phyloP scores from a whole-genome alignment of 2,329 filamentous ascomycete species.

The Falciphora oryzae region DNA sequence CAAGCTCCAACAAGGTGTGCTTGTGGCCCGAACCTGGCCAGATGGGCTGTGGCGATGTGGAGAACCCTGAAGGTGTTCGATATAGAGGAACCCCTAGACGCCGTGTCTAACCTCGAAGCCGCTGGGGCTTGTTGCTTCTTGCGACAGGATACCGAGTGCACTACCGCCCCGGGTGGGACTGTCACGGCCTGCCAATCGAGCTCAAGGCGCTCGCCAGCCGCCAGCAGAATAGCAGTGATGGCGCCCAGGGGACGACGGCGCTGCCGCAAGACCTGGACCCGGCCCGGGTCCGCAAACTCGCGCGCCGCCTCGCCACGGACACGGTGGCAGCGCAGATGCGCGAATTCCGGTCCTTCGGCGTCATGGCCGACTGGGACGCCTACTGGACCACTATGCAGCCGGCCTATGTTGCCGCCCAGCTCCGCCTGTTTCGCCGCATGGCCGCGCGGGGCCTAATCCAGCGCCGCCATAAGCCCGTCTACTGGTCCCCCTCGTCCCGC shows the following conservation, averaged over 20 bases:
- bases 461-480: constrained; percentile 73
- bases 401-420: constrained; percentile 67
- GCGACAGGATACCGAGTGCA: constrained; percentile 55
- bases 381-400: constrained; percentile 76
- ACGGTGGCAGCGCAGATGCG: constrained; percentile 69
- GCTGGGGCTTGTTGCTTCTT: constrained; percentile 14
- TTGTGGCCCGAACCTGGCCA: background rate
- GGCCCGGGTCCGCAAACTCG: constrained; percentile 57
- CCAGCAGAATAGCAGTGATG: constrained; percentile 15
- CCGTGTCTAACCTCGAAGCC: background rate
- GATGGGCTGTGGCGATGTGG: background rate
- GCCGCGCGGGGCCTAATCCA: constrained; percentile 69
- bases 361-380: constrained; percentile 76
- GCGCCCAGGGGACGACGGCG: constrained; percentile 15
- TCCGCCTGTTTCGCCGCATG: constrained; percentile 71
- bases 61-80: constrained; percentile 18
- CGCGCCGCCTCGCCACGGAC: constrained; percentile 58
- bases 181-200: constrained; percentile 94
- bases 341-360: constrained; percentile 65
- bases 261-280: constrained; percentile 32
- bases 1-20: constrained; percentile 61
- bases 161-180: constrained; percentile 95
- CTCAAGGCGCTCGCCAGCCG: constrained; percentile 74
- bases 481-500: constrained; percentile 75
- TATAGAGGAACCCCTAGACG: constrained; percentile 11